Conservation (phyloP, 2,329 filamentous ascomycete genomes). For the Harringtonia aguacate region DNA sequence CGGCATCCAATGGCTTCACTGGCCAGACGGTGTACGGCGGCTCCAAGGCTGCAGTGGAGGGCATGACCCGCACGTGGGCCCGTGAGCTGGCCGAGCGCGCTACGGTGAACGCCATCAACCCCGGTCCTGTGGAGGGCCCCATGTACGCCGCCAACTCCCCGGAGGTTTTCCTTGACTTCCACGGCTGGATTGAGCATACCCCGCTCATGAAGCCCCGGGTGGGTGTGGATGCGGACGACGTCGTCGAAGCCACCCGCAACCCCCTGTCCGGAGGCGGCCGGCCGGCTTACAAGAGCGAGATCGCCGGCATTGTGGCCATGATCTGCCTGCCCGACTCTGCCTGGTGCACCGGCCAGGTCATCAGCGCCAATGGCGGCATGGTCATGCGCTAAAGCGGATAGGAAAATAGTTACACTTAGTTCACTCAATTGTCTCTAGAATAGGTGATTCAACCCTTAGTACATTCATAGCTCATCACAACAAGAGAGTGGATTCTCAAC, state of each 20-base stretch:
- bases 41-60: conserved; percentile 47
- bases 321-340: conserved; percentile 58
- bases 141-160: conserved; percentile 36
- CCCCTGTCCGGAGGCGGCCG: conserved; percentile 37
- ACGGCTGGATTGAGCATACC: conserved; percentile 35
- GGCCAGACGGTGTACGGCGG: conserved; percentile 47
- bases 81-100: conserved; percentile 41
- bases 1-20: conserved; percentile 40
- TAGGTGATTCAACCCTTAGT: too few species aligned
- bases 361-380: conserved; percentile 75
- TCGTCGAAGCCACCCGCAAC: conserved; percentile 41
- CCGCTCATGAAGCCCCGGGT: conserved; percentile 53
- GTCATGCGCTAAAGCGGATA: conserved; percentile 16
- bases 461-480: too few species aligned
- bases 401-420: too few species aligned
- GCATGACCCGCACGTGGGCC: conserved; percentile 49
- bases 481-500: too few species aligned
- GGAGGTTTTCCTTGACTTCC: conserved; percentile 31
- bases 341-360: conserved; percentile 71
- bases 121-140: conserved; percentile 41
- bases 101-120: conserved; percentile 48
- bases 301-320: conserved; percentile 70
- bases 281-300: conserved; percentile 56
- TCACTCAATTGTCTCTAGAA: too few species aligned
- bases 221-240: conserved; percentile 49